phyloP scores from a whole-genome alignment of 805 yeast species.

The Metschnikowia hibisci region DNA sequence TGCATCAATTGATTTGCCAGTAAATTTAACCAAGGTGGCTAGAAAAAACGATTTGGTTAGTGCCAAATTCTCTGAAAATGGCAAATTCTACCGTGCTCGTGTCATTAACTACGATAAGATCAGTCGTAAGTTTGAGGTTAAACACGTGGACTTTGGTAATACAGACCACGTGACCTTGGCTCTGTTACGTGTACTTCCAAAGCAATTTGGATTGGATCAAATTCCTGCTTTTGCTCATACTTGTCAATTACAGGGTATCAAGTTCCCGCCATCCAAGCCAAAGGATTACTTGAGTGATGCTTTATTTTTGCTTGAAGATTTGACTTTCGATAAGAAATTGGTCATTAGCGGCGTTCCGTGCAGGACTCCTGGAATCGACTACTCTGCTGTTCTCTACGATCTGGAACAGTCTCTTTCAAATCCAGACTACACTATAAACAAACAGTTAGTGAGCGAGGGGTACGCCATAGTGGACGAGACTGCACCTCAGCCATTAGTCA shows the following conservation, averaged over 20 bases:
- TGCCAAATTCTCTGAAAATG: conserved; percentile 49
- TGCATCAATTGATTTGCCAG: conserved; percentile 36
- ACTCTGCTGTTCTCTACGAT: conserved; percentile 52
- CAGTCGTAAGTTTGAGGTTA: conserved; percentile 44
- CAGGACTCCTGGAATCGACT: conserved; percentile 41
- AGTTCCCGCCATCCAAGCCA: conserved; percentile 54
- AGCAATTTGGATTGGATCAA: conserved; percentile 38
- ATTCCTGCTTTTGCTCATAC: conserved; percentile 54
- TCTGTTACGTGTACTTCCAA: conserved; percentile 51
- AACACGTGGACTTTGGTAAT: conserved; percentile 61
- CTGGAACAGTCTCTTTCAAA: conserved; percentile 51
- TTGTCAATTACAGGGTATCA: conserved; percentile 50
- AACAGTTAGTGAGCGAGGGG: conserved; percentile 55
- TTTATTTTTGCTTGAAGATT: conserved; percentile 50
- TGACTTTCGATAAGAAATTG: conserved; percentile 47
- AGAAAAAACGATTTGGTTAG: conserved; percentile 58
- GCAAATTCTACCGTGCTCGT: conserved; percentile 56
- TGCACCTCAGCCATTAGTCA: conserved; percentile 28
- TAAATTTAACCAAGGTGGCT: conserved; percentile 37
- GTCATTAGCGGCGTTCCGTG: conserved; percentile 50
- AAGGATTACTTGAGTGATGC: conserved; percentile 55
- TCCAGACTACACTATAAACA: conserved; percentile 56
- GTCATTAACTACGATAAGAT: conserved; percentile 45
- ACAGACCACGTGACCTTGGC: conserved; percentile 41
- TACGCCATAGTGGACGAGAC: conserved; percentile 51